phyloP scores from a whole-genome alignment of 805 yeast genomes.

The Blastobotrys muscicola region DNA sequence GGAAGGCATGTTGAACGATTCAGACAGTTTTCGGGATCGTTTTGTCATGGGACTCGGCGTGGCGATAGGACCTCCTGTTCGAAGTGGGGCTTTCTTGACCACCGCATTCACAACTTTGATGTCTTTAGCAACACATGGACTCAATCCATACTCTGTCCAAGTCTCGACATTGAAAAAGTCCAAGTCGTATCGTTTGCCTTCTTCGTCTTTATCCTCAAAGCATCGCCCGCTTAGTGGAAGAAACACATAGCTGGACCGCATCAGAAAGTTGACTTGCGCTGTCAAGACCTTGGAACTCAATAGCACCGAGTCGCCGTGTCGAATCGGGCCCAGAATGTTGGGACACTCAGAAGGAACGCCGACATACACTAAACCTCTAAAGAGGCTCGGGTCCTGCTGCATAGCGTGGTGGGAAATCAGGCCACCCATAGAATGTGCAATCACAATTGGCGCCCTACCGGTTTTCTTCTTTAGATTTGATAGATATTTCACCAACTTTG shows the following conservation, averaged over 20 bases:
- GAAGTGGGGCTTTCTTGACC: neutral
- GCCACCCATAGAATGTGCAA: constrained; percentile 96
- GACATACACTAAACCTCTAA: constrained; percentile 69
- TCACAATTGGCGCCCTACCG: constrained; percentile 42
- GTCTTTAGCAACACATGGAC: constrained; percentile 52
- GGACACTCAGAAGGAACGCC: constrained; percentile 82
- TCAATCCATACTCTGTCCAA: constrained; percentile 69
- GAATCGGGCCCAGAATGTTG: constrained; percentile 75
- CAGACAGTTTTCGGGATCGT: neutral
- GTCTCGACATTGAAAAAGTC: constrained; percentile 74
- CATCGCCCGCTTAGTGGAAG: constrained; percentile 68
- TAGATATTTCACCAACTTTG: constrained; percentile 43
- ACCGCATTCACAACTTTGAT: constrained; percentile 9
- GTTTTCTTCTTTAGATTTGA: constrained; percentile 27
- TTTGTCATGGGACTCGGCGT: neutral
- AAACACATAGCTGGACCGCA: constrained; percentile 77
- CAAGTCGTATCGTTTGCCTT: constrained; percentile 27
- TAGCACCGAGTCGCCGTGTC: constrained; percentile 73
- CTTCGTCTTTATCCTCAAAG: constrained; percentile 46
- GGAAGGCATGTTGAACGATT: constrained; percentile 6
- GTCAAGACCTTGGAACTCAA: constrained; percentile 67
- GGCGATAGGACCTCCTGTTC: neutral
- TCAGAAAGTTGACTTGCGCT: constrained; percentile 74
- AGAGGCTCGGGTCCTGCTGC: constrained; percentile 54
- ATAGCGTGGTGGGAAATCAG: constrained; percentile 71